phyloP scores from a whole-genome alignment of 805 yeast genomes.

The Lipomyces kockii region DNA sequence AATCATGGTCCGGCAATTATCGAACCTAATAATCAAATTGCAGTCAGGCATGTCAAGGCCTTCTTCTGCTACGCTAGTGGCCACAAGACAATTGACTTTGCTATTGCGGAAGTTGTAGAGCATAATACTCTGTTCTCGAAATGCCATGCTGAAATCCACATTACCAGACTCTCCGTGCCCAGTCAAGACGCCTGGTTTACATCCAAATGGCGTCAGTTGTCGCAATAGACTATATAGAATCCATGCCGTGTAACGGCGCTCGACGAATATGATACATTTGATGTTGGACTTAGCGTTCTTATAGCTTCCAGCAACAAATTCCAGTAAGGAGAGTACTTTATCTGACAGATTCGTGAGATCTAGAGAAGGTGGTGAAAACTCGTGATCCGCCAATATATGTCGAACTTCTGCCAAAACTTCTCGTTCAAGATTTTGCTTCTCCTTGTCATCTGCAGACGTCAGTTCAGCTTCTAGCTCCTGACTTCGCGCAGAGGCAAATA shows the following conservation, averaged over 20 bases:
- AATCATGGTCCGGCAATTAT: constrained; percentile 14
- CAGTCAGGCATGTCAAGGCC: constrained; percentile 30
- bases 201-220: constrained; percentile 3
- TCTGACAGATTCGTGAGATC: constrained; percentile 7
- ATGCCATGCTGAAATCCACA: constrained; percentile 15
- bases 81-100: constrained; percentile 15
- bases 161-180: constrained; percentile 18
- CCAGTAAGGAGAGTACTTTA: constrained; percentile 12
- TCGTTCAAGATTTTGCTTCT: not conserved
- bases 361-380: constrained; percentile 4
- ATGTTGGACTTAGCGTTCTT: not conserved
- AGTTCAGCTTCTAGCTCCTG: not conserved
- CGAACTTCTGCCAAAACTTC: constrained; percentile 3
- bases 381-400: not conserved
- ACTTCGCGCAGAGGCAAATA: not conserved
- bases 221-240: constrained; percentile 6
- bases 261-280: constrained; percentile 16
- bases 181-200: constrained; percentile 9
- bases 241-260: constrained; percentile 18
- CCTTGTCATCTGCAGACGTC: not conserved
- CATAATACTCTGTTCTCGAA: constrained; percentile 13
- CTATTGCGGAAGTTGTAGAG: constrained; percentile 17
- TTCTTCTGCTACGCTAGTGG: constrained; percentile 31
- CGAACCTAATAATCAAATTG: constrained; percentile 23
- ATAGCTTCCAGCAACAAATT: constrained; percentile 1